These are phyloP conservation scores for Tolypocladium album DNA, from an alignment of 2,329 filamentous ascomycete genomes.

Conservation along the genomic window DNA sequence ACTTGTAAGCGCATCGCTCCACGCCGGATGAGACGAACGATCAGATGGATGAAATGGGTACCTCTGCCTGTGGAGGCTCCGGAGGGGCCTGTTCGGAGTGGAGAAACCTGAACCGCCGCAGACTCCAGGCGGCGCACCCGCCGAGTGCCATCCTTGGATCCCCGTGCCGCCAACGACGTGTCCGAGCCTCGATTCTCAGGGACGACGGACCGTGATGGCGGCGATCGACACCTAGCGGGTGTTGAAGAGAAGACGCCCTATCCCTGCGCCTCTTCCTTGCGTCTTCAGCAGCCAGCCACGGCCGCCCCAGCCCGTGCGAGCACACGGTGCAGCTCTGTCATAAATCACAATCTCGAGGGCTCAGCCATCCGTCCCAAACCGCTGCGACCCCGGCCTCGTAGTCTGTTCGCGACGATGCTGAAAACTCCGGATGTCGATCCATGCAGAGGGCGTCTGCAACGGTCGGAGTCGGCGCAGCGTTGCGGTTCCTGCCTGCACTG, in stretches of 20 bases:
- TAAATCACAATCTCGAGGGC: background rate
- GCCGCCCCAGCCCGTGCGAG: background rate
- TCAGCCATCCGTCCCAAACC: background rate
- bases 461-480: background rate
- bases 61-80: background rate
- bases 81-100: background rate
- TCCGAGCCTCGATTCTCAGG: background rate
- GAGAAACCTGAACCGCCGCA: background rate
- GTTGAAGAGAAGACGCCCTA: background rate
- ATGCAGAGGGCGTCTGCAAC: background rate
- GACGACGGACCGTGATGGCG: background rate
- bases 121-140: background rate
- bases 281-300: background rate
- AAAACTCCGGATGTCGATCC: background rate
- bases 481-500: background rate
- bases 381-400: background rate
- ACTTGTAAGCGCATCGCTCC: background rate
- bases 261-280: background rate
- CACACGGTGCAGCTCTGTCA: background rate
- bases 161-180: background rate
- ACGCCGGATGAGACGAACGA: background rate
- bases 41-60: background rate
- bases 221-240: background rate
- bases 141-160: background rate
- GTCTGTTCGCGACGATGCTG: background rate